Evolutionary conservation across 1,139 yeast genomes (phyloP).

Genomic region (Kurtzmaniella quercitrusa): DNA sequence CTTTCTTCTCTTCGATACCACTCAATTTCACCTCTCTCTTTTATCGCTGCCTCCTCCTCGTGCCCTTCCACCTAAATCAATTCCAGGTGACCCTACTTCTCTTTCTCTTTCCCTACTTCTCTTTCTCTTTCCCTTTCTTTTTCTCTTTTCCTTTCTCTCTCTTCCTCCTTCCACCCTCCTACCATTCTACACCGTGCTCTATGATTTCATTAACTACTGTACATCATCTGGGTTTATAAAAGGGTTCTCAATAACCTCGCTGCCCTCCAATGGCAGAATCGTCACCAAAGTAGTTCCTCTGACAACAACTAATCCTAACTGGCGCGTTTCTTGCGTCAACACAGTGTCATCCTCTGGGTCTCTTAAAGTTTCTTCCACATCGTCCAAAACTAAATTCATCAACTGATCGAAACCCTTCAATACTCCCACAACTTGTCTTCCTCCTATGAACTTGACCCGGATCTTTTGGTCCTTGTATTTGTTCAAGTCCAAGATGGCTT

Average conservation of each 20-base stretch:
- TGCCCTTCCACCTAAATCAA: neutral
- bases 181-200: slow-evolving; percentile 1
- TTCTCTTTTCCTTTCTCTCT: neutral
- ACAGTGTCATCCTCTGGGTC: slow-evolving; percentile 59
- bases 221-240: slow-evolving; percentile 27
- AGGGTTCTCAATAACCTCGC: slow-evolving; percentile 74
- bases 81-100: neutral
- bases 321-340: slow-evolving; percentile 53
- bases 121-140: neutral
- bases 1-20: neutral
- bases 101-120: neutral
- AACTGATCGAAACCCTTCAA: slow-evolving; percentile 89
- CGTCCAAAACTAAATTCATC: slow-evolving; percentile 89
- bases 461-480: slow-evolving; percentile 73
- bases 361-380: slow-evolving; percentile 67
- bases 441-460: slow-evolving; percentile 83
- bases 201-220: neutral
- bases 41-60: neutral
- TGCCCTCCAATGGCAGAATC: slow-evolving; percentile 81
- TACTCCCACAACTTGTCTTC: slow-evolving; percentile 71
- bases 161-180: neutral
- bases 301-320: slow-evolving; percentile 72
- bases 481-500: slow-evolving; percentile 80
- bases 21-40: neutral
- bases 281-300: slow-evolving; percentile 83